phyloP scores from a whole-genome alignment of 257 asterid genomes.

The Paulownia fortunei region DNA sequence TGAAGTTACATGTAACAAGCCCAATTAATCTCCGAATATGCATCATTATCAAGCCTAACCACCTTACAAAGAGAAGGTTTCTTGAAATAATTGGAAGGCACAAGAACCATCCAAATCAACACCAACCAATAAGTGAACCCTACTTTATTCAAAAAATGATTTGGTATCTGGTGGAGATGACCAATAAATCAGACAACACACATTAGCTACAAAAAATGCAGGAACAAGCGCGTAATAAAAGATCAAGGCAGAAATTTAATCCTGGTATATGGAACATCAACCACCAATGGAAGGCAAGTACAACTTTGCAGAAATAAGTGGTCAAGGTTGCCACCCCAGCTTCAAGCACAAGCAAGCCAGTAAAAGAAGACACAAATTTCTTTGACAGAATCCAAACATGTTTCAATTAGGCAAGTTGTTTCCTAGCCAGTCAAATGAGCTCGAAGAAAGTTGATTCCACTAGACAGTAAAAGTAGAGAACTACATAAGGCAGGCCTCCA shows the following conservation, averaged over 20 bases:
- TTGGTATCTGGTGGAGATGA: not conserved
- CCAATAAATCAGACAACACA: not conserved
- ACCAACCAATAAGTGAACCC: not conserved
- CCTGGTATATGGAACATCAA: slow-evolving; percentile 8
- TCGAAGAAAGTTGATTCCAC: not conserved
- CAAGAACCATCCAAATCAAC: not conserved
- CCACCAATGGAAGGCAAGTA: not conserved
- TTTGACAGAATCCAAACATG: not conserved
- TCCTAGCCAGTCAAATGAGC: not conserved
- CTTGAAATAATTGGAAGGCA: slow-evolving; percentile 1
- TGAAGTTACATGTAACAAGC: slow-evolving; percentile 2
- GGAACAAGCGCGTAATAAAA: not conserved
- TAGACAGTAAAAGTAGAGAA: not conserved
- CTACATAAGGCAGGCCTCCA: not conserved
- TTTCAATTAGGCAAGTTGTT: not conserved
- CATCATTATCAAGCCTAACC: slow-evolving; percentile 2
- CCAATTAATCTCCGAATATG: slow-evolving; percentile 11
- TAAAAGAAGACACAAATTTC: not conserved
- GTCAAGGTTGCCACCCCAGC: not conserved
- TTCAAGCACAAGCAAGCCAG: not conserved
- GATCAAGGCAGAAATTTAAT: not conserved
- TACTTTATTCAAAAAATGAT: not conserved
- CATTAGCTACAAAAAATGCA: not conserved
- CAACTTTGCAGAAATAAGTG: not conserved
- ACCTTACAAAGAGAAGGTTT: slow-evolving; percentile 19